Evolutionary conservation across 1,139 yeast genomes (phyloP).

Genomic region (Pichia sp.): DNA sequence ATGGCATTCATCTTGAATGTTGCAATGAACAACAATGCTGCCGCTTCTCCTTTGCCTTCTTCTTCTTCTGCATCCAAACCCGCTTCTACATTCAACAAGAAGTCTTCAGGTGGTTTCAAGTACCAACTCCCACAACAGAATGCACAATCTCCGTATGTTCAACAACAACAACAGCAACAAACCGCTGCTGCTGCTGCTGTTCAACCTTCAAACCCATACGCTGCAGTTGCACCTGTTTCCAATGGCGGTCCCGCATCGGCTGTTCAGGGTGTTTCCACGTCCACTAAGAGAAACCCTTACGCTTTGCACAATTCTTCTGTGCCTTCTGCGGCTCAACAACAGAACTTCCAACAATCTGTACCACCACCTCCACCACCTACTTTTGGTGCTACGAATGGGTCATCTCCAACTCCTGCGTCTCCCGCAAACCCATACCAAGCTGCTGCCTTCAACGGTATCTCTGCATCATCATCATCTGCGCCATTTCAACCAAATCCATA

Average conservation of each 20-base stretch:
- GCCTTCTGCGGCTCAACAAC: not conserved
- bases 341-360: too few species aligned
- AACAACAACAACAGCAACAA: too few species aligned
- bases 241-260: too few species aligned
- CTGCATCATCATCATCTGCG: not conserved
- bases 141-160: not conserved
- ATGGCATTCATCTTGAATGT: conserved; percentile 40
- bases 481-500: conserved; percentile 3
- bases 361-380: not conserved
- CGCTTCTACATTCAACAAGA: too few species aligned
- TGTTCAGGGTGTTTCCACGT: not conserved
- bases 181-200: not conserved
- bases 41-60: not conserved
- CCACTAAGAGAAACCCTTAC: conserved; percentile 1
- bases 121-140: too few species aligned
- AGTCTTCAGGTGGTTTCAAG: too few species aligned
- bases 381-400: not conserved
- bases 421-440: conserved; percentile 6
- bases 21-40: conserved; percentile 44
- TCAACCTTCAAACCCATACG: not conserved
- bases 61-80: not conserved
- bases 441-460: too few species aligned
- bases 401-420: not conserved
- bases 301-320: conserved; percentile 2
- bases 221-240: not conserved